Conservation (phyloP, 805 yeast genomes). For the Candida boleticola region DNA sequence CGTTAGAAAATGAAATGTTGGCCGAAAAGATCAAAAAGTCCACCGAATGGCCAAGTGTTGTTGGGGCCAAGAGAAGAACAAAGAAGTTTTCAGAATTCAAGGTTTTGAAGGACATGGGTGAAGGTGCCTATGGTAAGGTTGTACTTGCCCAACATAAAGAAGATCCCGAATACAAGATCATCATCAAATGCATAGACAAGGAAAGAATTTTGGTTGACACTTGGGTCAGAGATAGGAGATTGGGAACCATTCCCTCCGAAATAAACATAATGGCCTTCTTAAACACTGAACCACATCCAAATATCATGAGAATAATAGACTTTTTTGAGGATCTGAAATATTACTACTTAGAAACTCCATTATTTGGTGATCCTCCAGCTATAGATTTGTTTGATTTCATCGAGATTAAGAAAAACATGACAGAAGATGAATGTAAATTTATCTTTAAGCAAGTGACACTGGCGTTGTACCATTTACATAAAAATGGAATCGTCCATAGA, state of each 20-base stretch:
- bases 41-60: conserved; percentile 45
- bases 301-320: conserved; percentile 80
- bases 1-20: conserved; percentile 43
- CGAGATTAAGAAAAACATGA: conserved; percentile 79
- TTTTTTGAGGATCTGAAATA: conserved; percentile 89
- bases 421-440: conserved; percentile 72
- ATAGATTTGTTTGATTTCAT: conserved; percentile 91
- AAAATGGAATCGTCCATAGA: conserved; percentile 85
- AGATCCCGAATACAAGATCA: conserved; percentile 63
- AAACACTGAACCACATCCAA: conserved; percentile 77
- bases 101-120: conserved; percentile 79
- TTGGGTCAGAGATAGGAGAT: conserved; percentile 88
- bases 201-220: conserved; percentile 93
- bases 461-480: conserved; percentile 79
- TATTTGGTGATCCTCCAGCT: conserved; percentile 87
- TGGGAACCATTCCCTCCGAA: conserved; percentile 96
- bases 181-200: conserved; percentile 86
- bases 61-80: conserved; percentile 67
- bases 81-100: conserved; percentile 71
- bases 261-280: conserved; percentile 89
- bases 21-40: conserved; percentile 35
- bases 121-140: conserved; percentile 96
- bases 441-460: conserved; percentile 78
- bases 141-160: conserved; percentile 68
- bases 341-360: conserved; percentile 88